Evolutionary conservation across 352 stramenopile species (phyloP), one percentile per base, ranked within the genome.

Genomic region (Hyaloperonospora brassicae): DNA sequence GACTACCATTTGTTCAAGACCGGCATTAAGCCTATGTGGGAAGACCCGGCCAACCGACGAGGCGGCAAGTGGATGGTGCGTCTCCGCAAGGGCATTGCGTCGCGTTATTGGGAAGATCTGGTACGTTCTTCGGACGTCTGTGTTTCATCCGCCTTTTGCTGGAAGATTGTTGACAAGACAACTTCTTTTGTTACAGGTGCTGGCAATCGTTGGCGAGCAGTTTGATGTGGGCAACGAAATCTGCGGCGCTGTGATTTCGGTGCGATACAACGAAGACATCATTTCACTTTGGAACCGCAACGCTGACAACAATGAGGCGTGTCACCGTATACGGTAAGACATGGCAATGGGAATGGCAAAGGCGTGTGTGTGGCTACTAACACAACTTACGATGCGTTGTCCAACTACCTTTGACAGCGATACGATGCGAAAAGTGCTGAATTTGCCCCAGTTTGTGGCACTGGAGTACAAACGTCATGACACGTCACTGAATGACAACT

Each of bases 271-370:
- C 56, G 90, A 97, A 68, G 90, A 97, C 65, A 91, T 97, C 59
- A 94, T 97, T 48, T 96, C 87, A 50, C 80, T 97, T 24, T 97
- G 90, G 90, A 97, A 97, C 71, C 84, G 87, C 50, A 97, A 95
- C 56, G 86, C 89, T 38, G 86, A 96, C 67, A 96, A 97, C 72
- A 88, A 82, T 48, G 87, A 95, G 57, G 83, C 86, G 17, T 87
- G 83, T 61, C 87, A 85, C 46, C 80, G 75, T 47, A 93, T 93
- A 50, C 77, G 81, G 78, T 89, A 64, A 47, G 57, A 51, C 1
- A 21, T 41, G 3, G 27, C 34, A 30, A 50, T 14, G 3, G 17
- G 23, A 23, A 14, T 22, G 31, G 17, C 6, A 14, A n/a, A 22
- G 22, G 10, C 27, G 25, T 9, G n/a, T 50, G 38, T 24, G 25